Base-by-base conservation (phyloP, 495 filamentous ascomycete species). In the Penicillium manginii region DNA sequence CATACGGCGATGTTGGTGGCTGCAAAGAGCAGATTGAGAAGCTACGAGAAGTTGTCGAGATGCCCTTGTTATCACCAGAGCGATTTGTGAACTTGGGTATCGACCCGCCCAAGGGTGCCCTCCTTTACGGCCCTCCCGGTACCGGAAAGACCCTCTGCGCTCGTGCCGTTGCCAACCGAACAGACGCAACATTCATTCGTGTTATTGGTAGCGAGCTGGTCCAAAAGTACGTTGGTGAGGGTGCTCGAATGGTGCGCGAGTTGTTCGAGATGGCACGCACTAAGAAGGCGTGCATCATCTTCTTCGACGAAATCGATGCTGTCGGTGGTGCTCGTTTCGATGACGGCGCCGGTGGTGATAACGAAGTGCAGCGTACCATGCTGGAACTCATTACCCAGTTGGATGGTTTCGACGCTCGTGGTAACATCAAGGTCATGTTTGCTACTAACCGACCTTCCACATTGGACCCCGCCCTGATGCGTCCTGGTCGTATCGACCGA, bases 361-460 rank as follows among this genome's bases (percentile, higher is more conserved):
- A 98, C 72, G 94, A 98, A 70, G 94, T 98, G n/a, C 94, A 98
- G 78, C 83, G 94, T 76, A 98, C 94, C 50, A 98, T 98, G 94
- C 76, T 98, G 78, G 94, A 98, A 70, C 82, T 98, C 60, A 98
- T 98, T 71, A 98, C 94, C 3, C 94, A 98, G 70, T 82, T 98
- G 57, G 94, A 98, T 73, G 94, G 94, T 55, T 98, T 98, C 80
- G 96, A 98, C 73, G 87, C 92, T 42, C 84, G 94, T 68, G 94
- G 94, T 69, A 98, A 98, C 77, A 98, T 98, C 81, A 98, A 98
- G 76, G 94, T 98, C 78, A 98, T 98, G 94, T 98, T 98, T 69
- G 94, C 94, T 58, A 98, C 94, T 66, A 98, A 98, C 81, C 83
- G 94, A 58, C 94, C 94, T 1, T 97, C 92, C 7, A 98, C 93